Percentiles rank a stretch among this genome's conserved stretches.
Evolutionary conservation across 768 basidiomycete genomes (phyloP).

Genomic region (Crucibulum laeve): DNA sequence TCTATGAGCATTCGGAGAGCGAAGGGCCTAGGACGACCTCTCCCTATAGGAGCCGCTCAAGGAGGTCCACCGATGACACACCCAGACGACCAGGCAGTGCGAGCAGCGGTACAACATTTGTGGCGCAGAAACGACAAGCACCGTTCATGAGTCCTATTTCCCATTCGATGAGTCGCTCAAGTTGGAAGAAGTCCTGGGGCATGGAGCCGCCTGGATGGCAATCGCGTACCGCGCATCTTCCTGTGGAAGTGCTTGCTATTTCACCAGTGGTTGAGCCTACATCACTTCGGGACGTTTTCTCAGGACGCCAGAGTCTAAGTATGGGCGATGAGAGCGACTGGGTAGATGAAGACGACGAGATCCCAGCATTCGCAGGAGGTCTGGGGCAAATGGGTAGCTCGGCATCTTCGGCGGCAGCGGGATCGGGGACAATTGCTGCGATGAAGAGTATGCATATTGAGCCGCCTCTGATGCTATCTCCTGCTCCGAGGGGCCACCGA

Average conservation of each 20-base stretch:
- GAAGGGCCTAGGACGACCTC: slow-evolving; percentile 63
- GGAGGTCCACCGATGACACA: slow-evolving; percentile 44
- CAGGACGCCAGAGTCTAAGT: slow-evolving; percentile 55
- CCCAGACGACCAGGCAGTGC: slow-evolving; percentile 27
- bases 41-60: slow-evolving; percentile 51
- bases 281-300: slow-evolving; percentile 75
- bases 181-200: slow-evolving; percentile 91
- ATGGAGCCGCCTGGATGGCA: slow-evolving; percentile 86
- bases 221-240: slow-evolving; percentile 57
- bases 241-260: slow-evolving; percentile 75
- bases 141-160: slow-evolving; percentile 62
- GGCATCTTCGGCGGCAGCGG: slow-evolving; percentile 19
- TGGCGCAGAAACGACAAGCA: slow-evolving; percentile 78
- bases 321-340: slow-evolving; percentile 81
- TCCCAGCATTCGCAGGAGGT: slow-evolving; percentile 70
- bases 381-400: slow-evolving; percentile 58
- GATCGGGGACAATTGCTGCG: no score
- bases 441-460: slow-evolving; percentile 31
- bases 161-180: slow-evolving; percentile 60
- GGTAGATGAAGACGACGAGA: slow-evolving; percentile 85
- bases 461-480: slow-evolving; percentile 41
- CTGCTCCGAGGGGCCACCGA: slow-evolving; percentile 46
- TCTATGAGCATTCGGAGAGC: slow-evolving; percentile 69
- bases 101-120: slow-evolving; percentile 52
- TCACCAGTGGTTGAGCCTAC: slow-evolving; percentile 46